Evolutionary conservation across 306 rosid species (phyloP).

Genomic region (Vicia sativa): DNA sequence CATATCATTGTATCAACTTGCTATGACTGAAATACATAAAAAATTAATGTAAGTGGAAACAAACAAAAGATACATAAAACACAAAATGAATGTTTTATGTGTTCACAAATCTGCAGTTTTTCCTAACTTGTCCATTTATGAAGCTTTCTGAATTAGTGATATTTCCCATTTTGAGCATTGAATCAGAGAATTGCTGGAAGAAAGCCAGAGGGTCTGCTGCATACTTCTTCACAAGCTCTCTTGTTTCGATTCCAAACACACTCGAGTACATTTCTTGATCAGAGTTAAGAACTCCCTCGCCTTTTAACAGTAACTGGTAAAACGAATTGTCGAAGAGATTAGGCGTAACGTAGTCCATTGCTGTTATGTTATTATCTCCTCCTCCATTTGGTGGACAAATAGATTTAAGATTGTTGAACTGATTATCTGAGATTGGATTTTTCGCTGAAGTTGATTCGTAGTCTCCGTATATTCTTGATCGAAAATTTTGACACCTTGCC

Average conservation of each 20-base stretch:
- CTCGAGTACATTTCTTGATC: slow-evolving; percentile 88
- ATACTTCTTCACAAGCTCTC: slow-evolving; percentile 67
- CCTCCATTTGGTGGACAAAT: slow-evolving; percentile 57
- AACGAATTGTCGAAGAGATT: slow-evolving; percentile 82
- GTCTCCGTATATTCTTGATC: slow-evolving; percentile 68
- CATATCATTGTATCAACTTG: slow-evolving; percentile 2
- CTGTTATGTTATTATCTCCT: slow-evolving; percentile 64
- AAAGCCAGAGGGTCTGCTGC: slow-evolving; percentile 72
- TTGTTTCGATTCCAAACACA: slow-evolving; percentile 59
- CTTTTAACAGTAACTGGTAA: slow-evolving; percentile 65
- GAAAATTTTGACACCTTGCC: slow-evolving; percentile 69
- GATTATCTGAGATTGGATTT: slow-evolving; percentile 51
- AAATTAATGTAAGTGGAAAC: background rate
- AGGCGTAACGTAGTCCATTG: slow-evolving; percentile 81
- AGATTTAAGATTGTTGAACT: slow-evolving; percentile 55
- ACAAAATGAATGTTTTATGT: slow-evolving; percentile 43
- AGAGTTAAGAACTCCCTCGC: slow-evolving; percentile 76
- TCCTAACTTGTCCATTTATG: slow-evolving; percentile 71
- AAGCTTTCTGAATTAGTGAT: slow-evolving; percentile 66
- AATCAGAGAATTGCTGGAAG: slow-evolving; percentile 84
- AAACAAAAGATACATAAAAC: slow-evolving; percentile 21
- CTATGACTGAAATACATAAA: background rate
- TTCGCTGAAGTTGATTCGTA: slow-evolving; percentile 49
- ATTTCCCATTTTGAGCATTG: slow-evolving; percentile 90
- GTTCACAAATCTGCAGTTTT: slow-evolving; percentile 84